A percentile compares a stretch with the other conserved stretches of the same genome.
These are phyloP conservation scores for Circinella minor DNA, from an alignment of 371 early-diverging fungal species.

Conservation along the genomic window DNA sequence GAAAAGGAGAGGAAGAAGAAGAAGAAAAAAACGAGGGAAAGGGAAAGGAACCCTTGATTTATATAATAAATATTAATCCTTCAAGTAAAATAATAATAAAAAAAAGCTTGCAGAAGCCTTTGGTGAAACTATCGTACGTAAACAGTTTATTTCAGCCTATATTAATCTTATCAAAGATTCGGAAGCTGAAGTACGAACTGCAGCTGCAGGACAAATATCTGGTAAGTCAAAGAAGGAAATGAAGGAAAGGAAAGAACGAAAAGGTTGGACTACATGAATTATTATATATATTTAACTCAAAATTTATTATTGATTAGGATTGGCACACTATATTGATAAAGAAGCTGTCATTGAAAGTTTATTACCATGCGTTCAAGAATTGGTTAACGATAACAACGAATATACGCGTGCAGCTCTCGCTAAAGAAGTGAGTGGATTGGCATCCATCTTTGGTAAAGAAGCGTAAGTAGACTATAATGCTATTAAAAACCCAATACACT, in stretches of 20 bases:
- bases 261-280: background rate
- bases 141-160: constrained; percentile 76
- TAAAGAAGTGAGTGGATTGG: constrained; percentile 93
- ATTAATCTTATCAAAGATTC: constrained; percentile 88
- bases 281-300: background rate
- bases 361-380: constrained; percentile 88
- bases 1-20: background rate
- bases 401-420: constrained; percentile 97
- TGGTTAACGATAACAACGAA: constrained; percentile 94
- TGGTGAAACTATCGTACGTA: constrained; percentile 74
- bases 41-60: background rate
- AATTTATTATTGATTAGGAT: constrained; percentile 58
- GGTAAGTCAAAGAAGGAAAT: constrained; percentile 44
- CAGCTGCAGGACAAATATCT: constrained; percentile 87
- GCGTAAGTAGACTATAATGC: constrained; percentile 54
- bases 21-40: too few species aligned
- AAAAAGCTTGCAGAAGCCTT: constrained; percentile 81
- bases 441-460: constrained; percentile 94
- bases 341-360: constrained; percentile 80
- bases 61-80: background rate
- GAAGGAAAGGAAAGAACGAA: background rate
- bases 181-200: constrained; percentile 97
- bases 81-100: background rate
- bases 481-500: too few species aligned
- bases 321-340: constrained; percentile 81